Percentiles rank a stretch among this genome's conserved stretches.
phyloP scores from a whole-genome alignment of 2,329 filamentous ascomycete species.

The Cryoendolithus antarcticus region DNA sequence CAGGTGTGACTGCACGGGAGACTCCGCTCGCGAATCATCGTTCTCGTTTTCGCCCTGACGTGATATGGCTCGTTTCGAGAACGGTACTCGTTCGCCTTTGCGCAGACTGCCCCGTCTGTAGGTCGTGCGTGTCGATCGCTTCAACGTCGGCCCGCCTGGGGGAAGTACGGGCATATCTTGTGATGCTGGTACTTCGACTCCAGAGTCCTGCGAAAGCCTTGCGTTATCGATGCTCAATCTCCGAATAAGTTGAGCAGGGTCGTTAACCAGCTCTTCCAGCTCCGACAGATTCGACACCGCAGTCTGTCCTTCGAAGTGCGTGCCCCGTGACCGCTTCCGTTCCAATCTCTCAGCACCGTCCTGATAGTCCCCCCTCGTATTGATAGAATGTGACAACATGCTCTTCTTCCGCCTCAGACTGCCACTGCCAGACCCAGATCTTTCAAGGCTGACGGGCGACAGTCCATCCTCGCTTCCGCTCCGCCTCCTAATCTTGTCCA shows the following conservation, averaged over 20 bases:
- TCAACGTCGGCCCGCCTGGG: conserved; percentile 61
- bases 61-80: conserved; percentile 58
- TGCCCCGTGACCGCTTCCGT: conserved; percentile 51
- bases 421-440: conserved; percentile 43
- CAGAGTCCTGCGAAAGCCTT: conserved; percentile 23
- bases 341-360: conserved; percentile 75
- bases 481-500: conserved; percentile 75
- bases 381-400: conserved; percentile 86
- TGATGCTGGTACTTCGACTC: conserved; percentile 26
- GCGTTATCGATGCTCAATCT: conserved; percentile 48
- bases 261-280: conserved; percentile 70
- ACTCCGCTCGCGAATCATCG: conserved; percentile 38
- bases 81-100: conserved; percentile 61
- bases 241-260: conserved; percentile 60
- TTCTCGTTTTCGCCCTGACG: conserved; percentile 51
- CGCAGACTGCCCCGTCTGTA: conserved; percentile 81
- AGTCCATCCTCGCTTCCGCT: conserved; percentile 57
- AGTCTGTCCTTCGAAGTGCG: conserved; percentile 39
- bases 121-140: conserved; percentile 81
- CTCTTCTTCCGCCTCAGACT: conserved; percentile 79
- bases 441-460: conserved; percentile 44
- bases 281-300: conserved; percentile 48
- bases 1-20: conserved; percentile 28
- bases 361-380: conserved; percentile 61
- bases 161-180: conserved; percentile 84